Evolutionary conservation across 164 flowering plant genomes (phyloP), one percentile per base, ranked within the genome.

Genomic region (Sedum album): DNA sequence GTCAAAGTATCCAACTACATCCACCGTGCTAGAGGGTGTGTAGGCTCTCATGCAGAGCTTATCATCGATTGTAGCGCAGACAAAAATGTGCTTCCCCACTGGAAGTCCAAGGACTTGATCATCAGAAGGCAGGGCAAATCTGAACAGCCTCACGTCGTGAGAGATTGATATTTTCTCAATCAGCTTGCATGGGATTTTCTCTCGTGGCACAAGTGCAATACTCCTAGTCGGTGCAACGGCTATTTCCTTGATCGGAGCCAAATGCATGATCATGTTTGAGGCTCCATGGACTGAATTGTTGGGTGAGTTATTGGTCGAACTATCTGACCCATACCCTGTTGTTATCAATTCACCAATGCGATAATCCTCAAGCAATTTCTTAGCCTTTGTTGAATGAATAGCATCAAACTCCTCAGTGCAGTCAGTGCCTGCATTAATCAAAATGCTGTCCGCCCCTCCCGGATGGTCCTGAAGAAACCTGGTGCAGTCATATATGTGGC

Each of bases 371-470:
- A 95, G 82, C 73, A 95, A 70, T 23, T 84, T 82, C 83, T 88
- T 90, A 55, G 97, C 97, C 70, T 85, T 91, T 71, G 85, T 91
- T 6, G 97, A 95, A 81, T 95, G 99, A 21, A 95, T 91, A 30
- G 97, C 96, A 5, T 95, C 97, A 61, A 95, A 95, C 68, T 95
- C 99, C 60, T 95, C 99, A 6, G 97, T 88, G 77, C 96, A 90
- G 66, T 95, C 99, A 1, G 94, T 81, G 25, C 99, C 99, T 3
- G 97, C 96, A 60, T 95, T 95, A 80, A 95, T 95, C 66, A 95
- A 81, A 72, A 95, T 95, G 70, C 96, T 90, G 66, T 95, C 99
- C 21, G 86, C 17, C 31, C 99, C 99, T 10, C 99, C 99, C 0
- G 99, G 99, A 65, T 95, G 99, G 75, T 84, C 93, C 28, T 87